Base-by-base conservation (phyloP, 345 rosid species). In the Noccaea caerulescens region DNA sequence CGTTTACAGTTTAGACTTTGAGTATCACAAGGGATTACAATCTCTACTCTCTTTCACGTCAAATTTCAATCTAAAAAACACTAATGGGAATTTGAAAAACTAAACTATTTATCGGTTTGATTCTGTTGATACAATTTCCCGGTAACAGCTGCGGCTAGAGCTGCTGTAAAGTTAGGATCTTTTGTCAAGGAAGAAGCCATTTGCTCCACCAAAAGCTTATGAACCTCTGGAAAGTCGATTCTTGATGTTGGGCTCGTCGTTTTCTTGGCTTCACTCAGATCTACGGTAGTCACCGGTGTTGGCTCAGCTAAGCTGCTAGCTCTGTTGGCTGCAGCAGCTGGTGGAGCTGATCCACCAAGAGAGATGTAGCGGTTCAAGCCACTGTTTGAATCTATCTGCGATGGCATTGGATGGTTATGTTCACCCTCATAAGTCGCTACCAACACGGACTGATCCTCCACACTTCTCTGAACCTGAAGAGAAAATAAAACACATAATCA, bases 401-500 rank as follows among this genome's bases (percentile, higher is more conserved):
- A 72, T 0, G 89, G 91, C 69, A 77, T 82, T 30, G 93, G 92
- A 84, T 94, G 99, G 80, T 89, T 94, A 81, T 94, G 99, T 75
- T 89, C 99, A 14, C 99, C 99, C 70, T 94, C 99, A 37, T 94
- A 94, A 4, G 99, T 94, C 8, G 99, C 98, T 10, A 94, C 97
- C 36, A 94, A 37, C 7, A 94, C 82, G 0, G 92, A 84, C 62
- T 91, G 99, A 37, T 94, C 99, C 20, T 94, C 98, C 2, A 80
- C 82, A 57, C 91, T 94, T 82, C 99, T 86, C 53, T 94, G 99
- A 58, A 94, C 99, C 98, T 92, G 76, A 77, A 85, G 5, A 43
- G 23, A 73, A n/a, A 43, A 30, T 18, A 49, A 32, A 49, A 46
- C 23, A 55, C 13, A 68, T 10, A 47, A 37, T 41, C 18, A 56